Evolutionary conservation across 108 stramenopile genomes (phyloP).

Genomic region (Pseudonitzschia multiseries): DNA sequence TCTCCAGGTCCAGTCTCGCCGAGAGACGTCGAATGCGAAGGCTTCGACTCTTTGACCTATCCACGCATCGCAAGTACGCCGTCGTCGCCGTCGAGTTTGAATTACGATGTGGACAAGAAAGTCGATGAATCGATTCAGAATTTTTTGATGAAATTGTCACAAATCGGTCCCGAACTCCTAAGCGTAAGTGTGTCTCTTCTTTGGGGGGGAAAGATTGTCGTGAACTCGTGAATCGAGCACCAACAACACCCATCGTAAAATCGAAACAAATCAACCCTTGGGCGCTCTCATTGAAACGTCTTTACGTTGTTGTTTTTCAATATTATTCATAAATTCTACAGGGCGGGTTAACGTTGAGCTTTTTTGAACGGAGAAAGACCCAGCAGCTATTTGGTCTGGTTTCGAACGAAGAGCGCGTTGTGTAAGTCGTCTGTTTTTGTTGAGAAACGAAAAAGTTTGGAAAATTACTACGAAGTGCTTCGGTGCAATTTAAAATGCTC

Average conservation of each 20-base stretch:
- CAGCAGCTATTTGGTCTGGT: conserved; percentile 82
- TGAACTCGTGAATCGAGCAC: too few relatives aligned
- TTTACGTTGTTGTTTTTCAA: too few relatives aligned
- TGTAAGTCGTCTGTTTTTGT: conserved; percentile 38
- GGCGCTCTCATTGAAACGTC: background rate
- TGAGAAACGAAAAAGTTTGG: background rate
- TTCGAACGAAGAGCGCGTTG: conserved; percentile 79
- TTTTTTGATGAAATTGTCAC: conserved; percentile 67
- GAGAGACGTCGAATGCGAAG: conserved; percentile 78
- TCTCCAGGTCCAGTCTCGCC: conserved; percentile 82
- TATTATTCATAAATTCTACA: conserved; percentile 12
- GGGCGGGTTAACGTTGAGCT: conserved; percentile 70
- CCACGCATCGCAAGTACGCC: conserved; percentile 62
- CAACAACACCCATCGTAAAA: too few relatives aligned
- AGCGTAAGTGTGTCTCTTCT: conserved; percentile 31
- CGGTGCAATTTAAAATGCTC: background rate
- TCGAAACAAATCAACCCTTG: background rate
- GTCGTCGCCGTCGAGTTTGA: conserved; percentile 27
- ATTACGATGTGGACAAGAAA: conserved; percentile 70
- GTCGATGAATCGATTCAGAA: conserved; percentile 79
- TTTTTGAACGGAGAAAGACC: conserved; percentile 79
- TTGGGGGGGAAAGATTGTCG: background rate
- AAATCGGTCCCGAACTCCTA: conserved; percentile 82
- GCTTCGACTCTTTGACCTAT: conserved; percentile 72
- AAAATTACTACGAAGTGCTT: too few relatives aligned